phyloP scores from a whole-genome alignment of 176 grass and related monocot species.

The Aechmea fasciata region DNA sequence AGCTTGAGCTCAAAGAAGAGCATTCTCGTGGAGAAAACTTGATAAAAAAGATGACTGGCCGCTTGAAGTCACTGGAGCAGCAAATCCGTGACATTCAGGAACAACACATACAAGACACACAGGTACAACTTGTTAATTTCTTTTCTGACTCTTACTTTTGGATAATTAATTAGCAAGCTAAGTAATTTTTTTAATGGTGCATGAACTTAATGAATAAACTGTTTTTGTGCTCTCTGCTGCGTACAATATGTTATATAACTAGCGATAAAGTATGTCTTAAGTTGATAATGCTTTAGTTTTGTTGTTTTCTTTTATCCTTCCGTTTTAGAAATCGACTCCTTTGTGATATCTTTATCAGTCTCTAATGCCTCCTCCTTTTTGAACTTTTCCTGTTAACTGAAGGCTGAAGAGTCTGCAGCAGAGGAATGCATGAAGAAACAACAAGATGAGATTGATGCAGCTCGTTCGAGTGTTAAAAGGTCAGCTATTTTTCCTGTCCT shows the following conservation, averaged over 20 bases:
- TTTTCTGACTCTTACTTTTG: background rate
- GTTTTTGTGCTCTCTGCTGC: background rate
- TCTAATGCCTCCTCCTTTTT: conserved; percentile 10
- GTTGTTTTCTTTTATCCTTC: background rate
- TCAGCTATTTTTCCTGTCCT: conserved; percentile 13
- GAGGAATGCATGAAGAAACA: conserved; percentile 41
- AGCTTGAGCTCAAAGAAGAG: conserved; percentile 61
- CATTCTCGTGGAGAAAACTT: conserved; percentile 37
- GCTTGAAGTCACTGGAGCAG: conserved; percentile 46
- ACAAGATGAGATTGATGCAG: conserved; percentile 43
- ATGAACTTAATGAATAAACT: background rate
- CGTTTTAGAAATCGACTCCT: background rate
- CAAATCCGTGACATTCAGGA: conserved; percentile 65
- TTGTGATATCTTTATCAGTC: conserved; percentile 1
- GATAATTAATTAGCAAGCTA: background rate
- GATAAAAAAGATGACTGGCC: conserved; percentile 40
- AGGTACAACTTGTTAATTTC: conserved; percentile 28
- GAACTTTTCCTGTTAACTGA: conserved; percentile 30
- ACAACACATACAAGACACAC: conserved; percentile 50
- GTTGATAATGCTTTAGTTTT: background rate
- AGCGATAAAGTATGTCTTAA: too few species aligned
- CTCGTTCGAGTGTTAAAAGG: conserved; percentile 48
- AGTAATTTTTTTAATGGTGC: background rate
- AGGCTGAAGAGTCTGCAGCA: conserved; percentile 69
- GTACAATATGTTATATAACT: too few species aligned